These are phyloP conservation scores for Diaporthe velutina DNA, from an alignment of 2,329 filamentous ascomycete species.

Conservation along the genomic window DNA sequence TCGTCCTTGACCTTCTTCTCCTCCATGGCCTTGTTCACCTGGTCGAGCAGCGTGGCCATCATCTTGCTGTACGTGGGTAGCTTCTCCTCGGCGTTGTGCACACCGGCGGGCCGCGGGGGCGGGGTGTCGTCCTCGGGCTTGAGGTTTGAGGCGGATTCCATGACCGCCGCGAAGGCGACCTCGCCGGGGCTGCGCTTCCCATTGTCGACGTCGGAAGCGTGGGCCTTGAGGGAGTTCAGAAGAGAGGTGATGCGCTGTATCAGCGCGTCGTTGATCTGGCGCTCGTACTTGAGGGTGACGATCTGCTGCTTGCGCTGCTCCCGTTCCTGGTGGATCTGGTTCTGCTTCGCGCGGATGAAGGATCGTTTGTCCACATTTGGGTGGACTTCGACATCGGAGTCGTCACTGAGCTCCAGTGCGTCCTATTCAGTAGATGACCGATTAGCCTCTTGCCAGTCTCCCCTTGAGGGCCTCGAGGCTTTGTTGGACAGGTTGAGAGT, in stretches of 20 bases:
- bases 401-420: constrained; percentile 94
- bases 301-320: constrained; percentile 89
- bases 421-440: constrained; percentile 65
- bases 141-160: constrained; percentile 78
- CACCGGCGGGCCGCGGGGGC: constrained; percentile 80
- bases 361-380: constrained; percentile 99
- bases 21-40: constrained; percentile 87
- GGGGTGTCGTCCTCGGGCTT: constrained; percentile 81
- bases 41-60: constrained; percentile 96
- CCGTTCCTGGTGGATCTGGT: constrained; percentile 94
- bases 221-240: constrained; percentile 79
- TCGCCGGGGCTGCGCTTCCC: constrained; percentile 75
- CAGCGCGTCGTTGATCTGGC: constrained; percentile 91
- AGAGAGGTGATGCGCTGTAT: constrained; percentile 86
- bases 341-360: constrained; percentile 98
- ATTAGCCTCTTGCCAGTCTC: constrained; percentile 35
- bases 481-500: neutral
- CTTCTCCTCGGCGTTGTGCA: constrained; percentile 80
- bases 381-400: constrained; percentile 98
- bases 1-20: constrained; percentile 76
- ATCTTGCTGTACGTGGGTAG: constrained; percentile 94
- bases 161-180: constrained; percentile 88
- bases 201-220: constrained; percentile 75
- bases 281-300: constrained; percentile 91
- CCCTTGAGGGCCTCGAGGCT: neutral